Evolutionary conservation across 1,139 yeast genomes (phyloP).

Genomic region (Meyerozyma sp.): DNA sequence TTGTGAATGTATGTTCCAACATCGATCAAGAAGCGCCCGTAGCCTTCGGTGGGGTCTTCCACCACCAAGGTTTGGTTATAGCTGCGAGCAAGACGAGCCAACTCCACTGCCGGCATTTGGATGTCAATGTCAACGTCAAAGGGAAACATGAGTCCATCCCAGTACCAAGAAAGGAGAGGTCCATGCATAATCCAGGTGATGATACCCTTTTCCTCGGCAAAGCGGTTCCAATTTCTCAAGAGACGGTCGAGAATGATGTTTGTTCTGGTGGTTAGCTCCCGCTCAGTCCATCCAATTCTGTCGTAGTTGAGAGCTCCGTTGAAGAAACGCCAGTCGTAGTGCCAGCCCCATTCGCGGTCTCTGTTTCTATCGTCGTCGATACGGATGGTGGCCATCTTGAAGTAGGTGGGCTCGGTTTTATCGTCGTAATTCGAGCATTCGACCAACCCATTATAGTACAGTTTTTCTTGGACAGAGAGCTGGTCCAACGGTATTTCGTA

Average conservation of each 20-base stretch:
- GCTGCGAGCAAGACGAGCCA: slow-evolving; percentile 10
- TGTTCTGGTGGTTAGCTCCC: slow-evolving; percentile 12
- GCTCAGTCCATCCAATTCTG: slow-evolving; percentile 13
- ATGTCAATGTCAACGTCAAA: slow-evolving; percentile 17
- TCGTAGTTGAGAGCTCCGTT: slow-evolving; percentile 13
- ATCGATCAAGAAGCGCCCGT: slow-evolving; percentile 21
- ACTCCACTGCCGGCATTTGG: slow-evolving; percentile 17
- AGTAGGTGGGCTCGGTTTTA: slow-evolving; percentile 13
- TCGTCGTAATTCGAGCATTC: slow-evolving; percentile 8
- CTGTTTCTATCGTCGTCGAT: slow-evolving; percentile 11
- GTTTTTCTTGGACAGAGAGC: slow-evolving; percentile 6
- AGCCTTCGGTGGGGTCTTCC: slow-evolving; percentile 21
- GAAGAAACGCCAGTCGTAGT: slow-evolving; percentile 19
- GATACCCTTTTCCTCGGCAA: slow-evolving; percentile 26
- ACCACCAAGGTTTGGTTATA: slow-evolving; percentile 18
- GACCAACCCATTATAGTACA: slow-evolving; percentile 11
- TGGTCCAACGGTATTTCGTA: slow-evolving; percentile 5
- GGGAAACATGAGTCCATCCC: slow-evolving; percentile 20
- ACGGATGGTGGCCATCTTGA: slow-evolving; percentile 14
- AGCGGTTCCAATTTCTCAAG: slow-evolving; percentile 17
- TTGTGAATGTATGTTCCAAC: slow-evolving; percentile 21
- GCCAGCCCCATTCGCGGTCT: slow-evolving; percentile 26
- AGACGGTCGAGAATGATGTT: slow-evolving; percentile 22
- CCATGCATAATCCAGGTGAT: slow-evolving; percentile 21
- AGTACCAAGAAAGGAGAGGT: slow-evolving; percentile 18